phyloP scores from a whole-genome alignment of 495 filamentous ascomycete species.

The Penicillium herquei region DNA sequence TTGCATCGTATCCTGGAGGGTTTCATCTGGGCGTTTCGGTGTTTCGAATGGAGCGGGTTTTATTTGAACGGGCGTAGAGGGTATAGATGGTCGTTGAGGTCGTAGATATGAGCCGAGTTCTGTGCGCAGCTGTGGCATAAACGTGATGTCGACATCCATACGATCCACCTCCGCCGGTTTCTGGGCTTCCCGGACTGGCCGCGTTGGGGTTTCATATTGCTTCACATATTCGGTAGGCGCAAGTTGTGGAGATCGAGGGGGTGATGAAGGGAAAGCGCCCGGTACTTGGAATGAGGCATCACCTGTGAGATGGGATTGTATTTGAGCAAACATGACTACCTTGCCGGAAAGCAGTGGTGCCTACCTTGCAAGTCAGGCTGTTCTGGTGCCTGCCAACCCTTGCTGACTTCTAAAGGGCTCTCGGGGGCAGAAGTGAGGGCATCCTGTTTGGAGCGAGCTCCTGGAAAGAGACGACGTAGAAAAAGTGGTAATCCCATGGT shows the following conservation, averaged over 20 bases:
- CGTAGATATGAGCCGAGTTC: slow-evolving; percentile 23
- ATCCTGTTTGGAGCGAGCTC: neutral
- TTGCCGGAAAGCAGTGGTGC: neutral
- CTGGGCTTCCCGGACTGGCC: neutral
- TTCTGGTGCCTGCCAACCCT: neutral
- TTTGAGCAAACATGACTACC: neutral
- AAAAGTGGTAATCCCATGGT: neutral
- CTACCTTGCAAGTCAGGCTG: neutral
- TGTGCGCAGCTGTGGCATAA: slow-evolving; percentile 14
- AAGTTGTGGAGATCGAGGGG: slow-evolving; percentile 17
- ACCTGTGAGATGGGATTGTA: neutral
- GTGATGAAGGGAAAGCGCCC: slow-evolving; percentile 22
- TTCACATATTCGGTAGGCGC: slow-evolving; percentile 11
- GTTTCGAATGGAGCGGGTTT: neutral
- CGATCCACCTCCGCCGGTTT: neutral
- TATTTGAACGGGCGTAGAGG: neutral
- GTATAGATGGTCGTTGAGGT: slow-evolving; percentile 13
- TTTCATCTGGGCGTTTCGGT: neutral
- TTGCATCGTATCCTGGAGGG: slow-evolving; percentile 11
- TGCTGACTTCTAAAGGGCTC: neutral
- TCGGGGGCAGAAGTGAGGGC: neutral
- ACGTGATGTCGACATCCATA: slow-evolving; percentile 11
- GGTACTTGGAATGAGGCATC: slow-evolving; percentile 8
- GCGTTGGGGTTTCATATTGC: slow-evolving; percentile 1
- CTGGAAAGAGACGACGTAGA: neutral